Evolutionary conservation across 2,329 filamentous ascomycete species (phyloP).

Genomic region (Botrytis squamosa): DNA sequence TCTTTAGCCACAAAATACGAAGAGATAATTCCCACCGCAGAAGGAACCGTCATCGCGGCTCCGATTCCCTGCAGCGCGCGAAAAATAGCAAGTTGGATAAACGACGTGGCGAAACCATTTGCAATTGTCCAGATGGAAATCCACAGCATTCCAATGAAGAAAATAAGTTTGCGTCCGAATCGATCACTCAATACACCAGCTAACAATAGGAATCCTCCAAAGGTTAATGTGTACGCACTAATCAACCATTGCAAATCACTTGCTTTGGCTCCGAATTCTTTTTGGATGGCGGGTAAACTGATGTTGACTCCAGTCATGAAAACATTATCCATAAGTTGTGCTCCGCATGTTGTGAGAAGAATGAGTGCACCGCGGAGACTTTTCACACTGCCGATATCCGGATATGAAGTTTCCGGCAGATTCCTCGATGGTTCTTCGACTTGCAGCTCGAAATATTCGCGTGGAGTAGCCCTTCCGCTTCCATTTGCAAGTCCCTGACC

Average conservation of each 20-base stretch:
- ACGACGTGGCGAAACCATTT: slow-evolving; percentile 44
- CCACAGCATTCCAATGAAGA: slow-evolving; percentile 42
- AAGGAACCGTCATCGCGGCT: slow-evolving; percentile 48
- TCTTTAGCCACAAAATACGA: slow-evolving; percentile 44
- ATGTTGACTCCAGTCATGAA: slow-evolving; percentile 47
- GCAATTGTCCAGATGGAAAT: slow-evolving; percentile 41
- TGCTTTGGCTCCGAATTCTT: slow-evolving; percentile 40
- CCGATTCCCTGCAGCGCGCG: slow-evolving; percentile 49
- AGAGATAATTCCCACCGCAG: slow-evolving; percentile 47
- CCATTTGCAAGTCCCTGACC: not conserved
- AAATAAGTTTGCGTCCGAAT: slow-evolving; percentile 43
- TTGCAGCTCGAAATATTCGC: slow-evolving; percentile 11
- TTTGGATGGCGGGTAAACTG: slow-evolving; percentile 44
- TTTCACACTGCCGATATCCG: slow-evolving; percentile 35
- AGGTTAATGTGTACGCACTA: slow-evolving; percentile 44
- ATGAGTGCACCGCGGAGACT: slow-evolving; percentile 44
- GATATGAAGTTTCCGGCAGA: slow-evolving; percentile 7
- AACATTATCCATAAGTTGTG: slow-evolving; percentile 46
- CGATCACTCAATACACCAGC: slow-evolving; percentile 37
- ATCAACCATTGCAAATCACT: slow-evolving; percentile 45
- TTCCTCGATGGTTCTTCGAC: not conserved
- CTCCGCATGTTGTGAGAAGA: slow-evolving; percentile 44
- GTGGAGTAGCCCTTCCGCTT: not conserved
- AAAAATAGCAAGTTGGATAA: slow-evolving; percentile 45
- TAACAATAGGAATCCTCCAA: slow-evolving; percentile 41